A percentile compares a stretch with the other conserved stretches of the same genome.
Evolutionary conservation across 306 rosid species (phyloP).

Genomic region (Cucurbita moschata): DNA sequence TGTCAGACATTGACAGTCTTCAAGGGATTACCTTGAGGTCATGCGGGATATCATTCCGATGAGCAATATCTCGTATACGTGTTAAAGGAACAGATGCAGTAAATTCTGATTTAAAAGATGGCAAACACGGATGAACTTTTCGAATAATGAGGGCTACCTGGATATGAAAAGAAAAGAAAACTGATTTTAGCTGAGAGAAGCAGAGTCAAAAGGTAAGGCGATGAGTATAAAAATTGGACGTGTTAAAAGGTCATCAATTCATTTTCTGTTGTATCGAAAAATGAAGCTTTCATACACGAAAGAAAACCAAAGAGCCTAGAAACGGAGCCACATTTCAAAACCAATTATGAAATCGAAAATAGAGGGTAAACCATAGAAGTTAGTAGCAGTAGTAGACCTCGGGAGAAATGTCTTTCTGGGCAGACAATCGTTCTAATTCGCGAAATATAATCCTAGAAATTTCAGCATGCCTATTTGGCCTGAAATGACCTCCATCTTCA

Average conservation of each 20-base stretch:
- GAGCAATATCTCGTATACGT: conserved; percentile 97
- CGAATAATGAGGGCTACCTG: conserved; percentile 79
- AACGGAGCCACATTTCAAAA: background rate
- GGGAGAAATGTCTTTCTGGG: conserved; percentile 52
- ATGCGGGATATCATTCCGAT: conserved; percentile 86
- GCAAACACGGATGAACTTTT: conserved; percentile 89
- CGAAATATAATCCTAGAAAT: conserved; percentile 87
- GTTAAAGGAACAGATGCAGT: conserved; percentile 96
- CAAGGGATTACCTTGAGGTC: conserved; percentile 64
- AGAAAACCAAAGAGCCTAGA: background rate
- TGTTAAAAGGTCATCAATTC: background rate
- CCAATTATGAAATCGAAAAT: background rate
- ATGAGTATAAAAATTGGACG: background rate
- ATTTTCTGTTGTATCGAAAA: background rate
- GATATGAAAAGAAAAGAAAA: conserved; percentile 9
- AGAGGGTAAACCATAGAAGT: background rate
- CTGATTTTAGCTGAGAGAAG: conserved; percentile 8
- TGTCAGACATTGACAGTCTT: conserved; percentile 2
- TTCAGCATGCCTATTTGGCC: conserved; percentile 96
- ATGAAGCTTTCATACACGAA: background rate
- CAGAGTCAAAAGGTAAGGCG: background rate
- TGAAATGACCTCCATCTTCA: conserved; percentile 95
- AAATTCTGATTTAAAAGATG: conserved; percentile 96
- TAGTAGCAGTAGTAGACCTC: conserved; percentile 31
- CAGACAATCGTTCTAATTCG: conserved; percentile 54